A percentile compares a stretch with the other conserved stretches of the same genome.
phyloP scores from a whole-genome alignment of 2,329 filamentous ascomycete genomes.

The Alternaria rosae region DNA sequence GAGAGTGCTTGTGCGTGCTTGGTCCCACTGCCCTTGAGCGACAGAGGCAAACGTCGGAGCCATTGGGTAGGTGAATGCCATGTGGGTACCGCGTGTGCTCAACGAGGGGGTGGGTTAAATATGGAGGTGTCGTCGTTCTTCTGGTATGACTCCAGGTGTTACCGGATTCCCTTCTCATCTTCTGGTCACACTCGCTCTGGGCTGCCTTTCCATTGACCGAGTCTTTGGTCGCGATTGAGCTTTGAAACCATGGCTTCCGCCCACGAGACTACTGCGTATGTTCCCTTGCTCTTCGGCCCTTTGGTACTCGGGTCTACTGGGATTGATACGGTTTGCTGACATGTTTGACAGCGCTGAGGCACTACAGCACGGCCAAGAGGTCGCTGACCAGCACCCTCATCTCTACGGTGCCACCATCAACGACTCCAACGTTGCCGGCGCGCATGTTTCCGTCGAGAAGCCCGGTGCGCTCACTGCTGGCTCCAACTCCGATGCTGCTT shows the following conservation, averaged over 20 bases:
- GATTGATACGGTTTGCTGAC: slow-evolving; percentile 6
- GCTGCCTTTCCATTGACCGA: slow-evolving; percentile 14
- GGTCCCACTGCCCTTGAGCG: slow-evolving; percentile 16
- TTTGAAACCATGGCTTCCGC: slow-evolving; percentile 32
- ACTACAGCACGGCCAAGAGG: slow-evolving; percentile 37
- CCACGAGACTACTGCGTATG: slow-evolving; percentile 42
- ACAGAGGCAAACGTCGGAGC: slow-evolving; percentile 23
- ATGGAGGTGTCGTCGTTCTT: slow-evolving; percentile 26
- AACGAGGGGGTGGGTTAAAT: slow-evolving; percentile 32
- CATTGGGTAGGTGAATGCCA: slow-evolving; percentile 14
- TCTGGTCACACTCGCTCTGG: slow-evolving; percentile 8
- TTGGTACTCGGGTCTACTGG: not conserved
- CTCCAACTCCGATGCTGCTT: slow-evolving; percentile 22
- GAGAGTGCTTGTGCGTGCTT: slow-evolving; percentile 35
- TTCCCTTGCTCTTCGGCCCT: not conserved
- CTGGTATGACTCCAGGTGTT: slow-evolving; percentile 17
- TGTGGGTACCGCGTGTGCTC: slow-evolving; percentile 6
- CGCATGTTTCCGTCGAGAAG: slow-evolving; percentile 32
- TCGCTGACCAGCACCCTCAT: slow-evolving; percentile 40
- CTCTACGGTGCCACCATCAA: slow-evolving; percentile 36
- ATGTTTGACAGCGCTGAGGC: slow-evolving; percentile 36
- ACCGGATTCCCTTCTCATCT: slow-evolving; percentile 8
- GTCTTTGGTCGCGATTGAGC: slow-evolving; percentile 18
- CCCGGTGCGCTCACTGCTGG: not conserved
- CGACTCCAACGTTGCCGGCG: slow-evolving; percentile 26